Conservation (phyloP, 495 filamentous ascomycete genomes). For the Hypoxylon subgilvum region DNA sequence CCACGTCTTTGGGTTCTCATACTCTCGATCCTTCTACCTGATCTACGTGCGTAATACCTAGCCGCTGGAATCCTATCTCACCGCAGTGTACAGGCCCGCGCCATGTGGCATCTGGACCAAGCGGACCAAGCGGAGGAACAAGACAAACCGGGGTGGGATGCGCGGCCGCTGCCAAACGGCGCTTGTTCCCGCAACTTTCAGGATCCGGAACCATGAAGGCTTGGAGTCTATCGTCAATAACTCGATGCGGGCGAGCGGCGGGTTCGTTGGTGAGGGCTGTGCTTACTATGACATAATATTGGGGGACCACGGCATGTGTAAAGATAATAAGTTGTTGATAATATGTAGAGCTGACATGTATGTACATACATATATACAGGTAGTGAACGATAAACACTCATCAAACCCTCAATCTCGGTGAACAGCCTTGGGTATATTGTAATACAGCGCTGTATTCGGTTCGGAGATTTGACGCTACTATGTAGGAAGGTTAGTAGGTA, state of each 20-base stretch:
- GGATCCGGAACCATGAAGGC: conserved; percentile 9
- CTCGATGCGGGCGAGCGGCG: conserved; percentile 14
- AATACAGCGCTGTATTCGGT: not conserved
- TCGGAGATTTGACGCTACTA: conserved; percentile 15
- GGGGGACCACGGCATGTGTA: conserved; percentile 4
- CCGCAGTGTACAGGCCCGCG: no score
- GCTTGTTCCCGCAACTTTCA: conserved; percentile 6
- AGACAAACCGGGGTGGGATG: not conserved
- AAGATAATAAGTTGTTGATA: no score
- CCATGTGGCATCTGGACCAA: conserved; percentile 3
- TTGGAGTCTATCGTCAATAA: conserved; percentile 8
- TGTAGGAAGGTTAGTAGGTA: no score
- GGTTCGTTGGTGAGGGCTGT: conserved; percentile 17
- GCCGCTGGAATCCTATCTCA: no score
- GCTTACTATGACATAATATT: conserved; percentile 28
- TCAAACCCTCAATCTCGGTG: no score
- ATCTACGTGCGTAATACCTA: no score
- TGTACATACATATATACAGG: no score
- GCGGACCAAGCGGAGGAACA: not conserved
- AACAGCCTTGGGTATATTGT: conserved; percentile 2
- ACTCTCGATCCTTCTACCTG: no score
- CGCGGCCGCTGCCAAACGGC: conserved; percentile 4
- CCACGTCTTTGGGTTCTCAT: no score
- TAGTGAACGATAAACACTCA: no score
- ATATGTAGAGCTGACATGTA: no score